Conservation (phyloP, 108 stramenopile species). For the Stephanodiscus triporus region DNA sequence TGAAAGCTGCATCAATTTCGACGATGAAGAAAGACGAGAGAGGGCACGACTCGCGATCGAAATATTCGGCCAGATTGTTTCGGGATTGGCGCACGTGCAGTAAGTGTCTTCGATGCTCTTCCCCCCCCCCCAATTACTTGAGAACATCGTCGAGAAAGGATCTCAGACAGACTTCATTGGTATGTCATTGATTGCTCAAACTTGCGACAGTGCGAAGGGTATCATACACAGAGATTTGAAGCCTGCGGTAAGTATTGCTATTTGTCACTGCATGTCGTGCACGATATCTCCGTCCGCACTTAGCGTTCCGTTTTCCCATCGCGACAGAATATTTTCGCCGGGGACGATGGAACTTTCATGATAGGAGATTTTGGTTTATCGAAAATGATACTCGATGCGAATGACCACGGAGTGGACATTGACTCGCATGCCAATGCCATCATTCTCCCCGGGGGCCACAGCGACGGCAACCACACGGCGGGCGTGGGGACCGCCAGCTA, state of each 20-base stretch:
- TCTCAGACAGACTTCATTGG: neutral
- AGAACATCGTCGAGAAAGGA: too few species aligned
- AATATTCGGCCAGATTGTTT: slow-evolving; percentile 75
- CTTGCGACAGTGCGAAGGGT: slow-evolving; percentile 45
- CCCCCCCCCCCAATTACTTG: too few species aligned
- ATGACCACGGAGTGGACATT: slow-evolving; percentile 17
- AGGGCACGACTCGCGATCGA: slow-evolving; percentile 54
- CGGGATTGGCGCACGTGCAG: slow-evolving; percentile 81
- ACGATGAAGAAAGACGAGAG: slow-evolving; percentile 41
- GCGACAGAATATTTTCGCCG: slow-evolving; percentile 70
- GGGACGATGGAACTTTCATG: slow-evolving; percentile 70
- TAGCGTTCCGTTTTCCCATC: neutral
- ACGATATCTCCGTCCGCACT: neutral
- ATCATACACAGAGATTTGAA: slow-evolving; percentile 91
- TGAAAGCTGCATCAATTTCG: slow-evolving; percentile 32
- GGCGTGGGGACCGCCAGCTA: slow-evolving; percentile 97
- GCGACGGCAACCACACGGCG: slow-evolving; percentile 51
- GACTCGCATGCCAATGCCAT: slow-evolving; percentile 21
- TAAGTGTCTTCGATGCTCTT: neutral
- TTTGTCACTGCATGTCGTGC: neutral
- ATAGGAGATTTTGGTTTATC: slow-evolving; percentile 95
- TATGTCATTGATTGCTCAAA: neutral
- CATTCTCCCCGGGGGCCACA: slow-evolving; percentile 11
- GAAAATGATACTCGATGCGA: slow-evolving; percentile 56
- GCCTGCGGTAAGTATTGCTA: slow-evolving; percentile 56